Conservation (phyloP, 2,329 filamentous ascomycete genomes). For the Ceratocystis diversiconidia region DNA sequence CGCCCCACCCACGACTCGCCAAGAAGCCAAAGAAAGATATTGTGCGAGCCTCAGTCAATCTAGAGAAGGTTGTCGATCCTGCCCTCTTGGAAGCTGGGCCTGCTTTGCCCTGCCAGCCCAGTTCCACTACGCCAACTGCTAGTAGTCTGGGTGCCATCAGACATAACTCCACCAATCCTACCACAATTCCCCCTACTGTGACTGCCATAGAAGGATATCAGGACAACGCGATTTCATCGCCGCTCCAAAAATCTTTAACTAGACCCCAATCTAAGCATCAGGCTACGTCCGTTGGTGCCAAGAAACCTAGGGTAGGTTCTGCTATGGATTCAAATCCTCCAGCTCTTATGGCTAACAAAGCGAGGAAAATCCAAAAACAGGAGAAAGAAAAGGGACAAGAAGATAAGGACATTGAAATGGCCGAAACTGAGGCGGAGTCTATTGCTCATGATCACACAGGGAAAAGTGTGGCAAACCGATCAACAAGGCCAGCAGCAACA, state of each 20-base stretch:
- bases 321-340: not conserved
- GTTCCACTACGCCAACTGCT: not conserved
- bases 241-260: not conserved
- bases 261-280: not conserved
- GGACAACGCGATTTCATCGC: not conserved
- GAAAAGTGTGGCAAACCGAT: not conserved
- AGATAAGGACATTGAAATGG: not conserved
- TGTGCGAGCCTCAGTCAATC: not conserved
- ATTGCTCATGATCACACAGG: not conserved
- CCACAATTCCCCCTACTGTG: not conserved
- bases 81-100: not conserved
- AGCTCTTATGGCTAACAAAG: conserved; percentile 17
- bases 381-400: conserved; percentile 19
- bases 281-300: not conserved
- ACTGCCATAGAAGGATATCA: not conserved
- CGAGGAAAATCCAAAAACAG: not conserved
- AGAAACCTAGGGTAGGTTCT: not conserved
- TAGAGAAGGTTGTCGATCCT: not conserved
- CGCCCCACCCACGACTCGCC: conserved; percentile 19
- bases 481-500: not conserved
- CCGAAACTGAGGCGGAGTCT: not conserved
- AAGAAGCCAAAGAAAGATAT: conserved; percentile 1
- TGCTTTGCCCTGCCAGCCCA: not conserved
- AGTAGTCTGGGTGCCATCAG: not conserved
- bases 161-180: not conserved